Percentiles rank a stretch among this genome's conserved stretches.
Evolutionary conservation across 1,284 basidiomycete species (phyloP).

Genomic region (Heliocybe sulcata): DNA sequence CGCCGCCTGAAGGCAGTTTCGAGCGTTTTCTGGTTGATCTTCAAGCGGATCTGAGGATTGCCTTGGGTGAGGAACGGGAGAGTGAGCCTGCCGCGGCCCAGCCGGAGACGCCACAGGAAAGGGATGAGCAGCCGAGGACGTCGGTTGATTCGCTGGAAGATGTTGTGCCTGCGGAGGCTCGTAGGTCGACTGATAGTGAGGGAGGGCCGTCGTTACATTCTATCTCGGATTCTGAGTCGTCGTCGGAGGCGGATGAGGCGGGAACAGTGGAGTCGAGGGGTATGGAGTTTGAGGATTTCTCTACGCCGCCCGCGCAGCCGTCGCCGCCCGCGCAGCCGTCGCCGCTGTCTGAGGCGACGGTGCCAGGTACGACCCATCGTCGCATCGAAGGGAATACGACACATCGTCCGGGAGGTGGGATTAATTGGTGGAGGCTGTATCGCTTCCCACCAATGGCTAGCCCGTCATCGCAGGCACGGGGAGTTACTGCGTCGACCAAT

Average conservation of each 20-base stretch:
- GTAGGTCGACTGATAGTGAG: background rate
- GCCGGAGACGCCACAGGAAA: background rate
- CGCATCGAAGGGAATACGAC: background rate
- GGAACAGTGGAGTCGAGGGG: constrained; percentile 4
- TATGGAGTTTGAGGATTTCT: background rate
- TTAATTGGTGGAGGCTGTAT: constrained; percentile 79
- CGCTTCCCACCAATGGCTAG: constrained; percentile 58
- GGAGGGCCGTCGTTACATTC: background rate
- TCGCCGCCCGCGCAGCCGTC: background rate
- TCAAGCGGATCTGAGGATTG: constrained; percentile 57
- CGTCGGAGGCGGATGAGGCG: constrained; percentile 12
- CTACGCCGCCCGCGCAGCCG: background rate
- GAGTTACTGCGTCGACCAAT: constrained; percentile 7
- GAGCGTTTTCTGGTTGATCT: constrained; percentile 70
- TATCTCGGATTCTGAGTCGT: background rate
- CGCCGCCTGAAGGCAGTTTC: constrained; percentile 58
- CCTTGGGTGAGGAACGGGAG: constrained; percentile 31
- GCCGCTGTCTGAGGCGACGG: constrained; percentile 1
- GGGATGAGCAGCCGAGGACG: constrained; percentile 1
- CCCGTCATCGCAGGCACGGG: constrained; percentile 18
- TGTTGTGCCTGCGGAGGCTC: background rate
- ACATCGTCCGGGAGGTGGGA: constrained; percentile 32
- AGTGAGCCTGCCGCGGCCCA: background rate
- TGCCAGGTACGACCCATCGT: background rate
- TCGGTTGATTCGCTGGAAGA: background rate